Evolutionary conservation across 164 flowering plant genomes (phyloP), one percentile per base, ranked within the genome.

Genomic region (Vitis amurensis): DNA sequence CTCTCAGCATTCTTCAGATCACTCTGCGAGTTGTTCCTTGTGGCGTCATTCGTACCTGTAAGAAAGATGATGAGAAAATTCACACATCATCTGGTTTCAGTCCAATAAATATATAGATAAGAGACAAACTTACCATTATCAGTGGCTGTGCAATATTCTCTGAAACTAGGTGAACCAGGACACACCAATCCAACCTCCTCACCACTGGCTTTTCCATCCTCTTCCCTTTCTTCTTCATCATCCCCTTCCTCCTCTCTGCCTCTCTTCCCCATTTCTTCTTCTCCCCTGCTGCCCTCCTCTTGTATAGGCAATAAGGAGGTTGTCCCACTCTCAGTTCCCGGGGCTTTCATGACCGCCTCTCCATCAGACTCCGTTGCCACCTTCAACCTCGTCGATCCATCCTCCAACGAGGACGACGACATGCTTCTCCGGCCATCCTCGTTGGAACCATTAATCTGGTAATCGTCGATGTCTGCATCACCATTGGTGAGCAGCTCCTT

Each of bases 91-190:
- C 27, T 23, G 27, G 27, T 23, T 23, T 23, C 2, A 23, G 27
- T 23, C 27, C 27, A 23, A 23, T 23, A 23, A 23, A 23, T 23
- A 23, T 23, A 23, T 23, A 23, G 27, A 23, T 23, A 23, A 23
- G 27, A 23, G 27, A 23, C 2, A 23, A 23, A 23, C 27, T 72
- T 63, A 6, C 72, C 57, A 13, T 63, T 31, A 47, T 16, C 31
- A 55, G 55, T 59, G 9, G 44, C 5, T 11, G 60, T 31, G 37
- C 61, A 75, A 55, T 74, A 77, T 10, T 75, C 65, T 51, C 79
- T 75, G 73, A 77, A 77, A 23, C 79, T 78, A 1, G 83, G 83
- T 4, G 83, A 80, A 13, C 73, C 78, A 8, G 80, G 78, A 49
- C 61, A 13, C 4, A 72, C 11, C 17, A 8, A 9, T 4, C 49